phyloP scores from a whole-genome alignment of 2,329 filamentous ascomycete species.

The Exutisphaerella laricina region DNA sequence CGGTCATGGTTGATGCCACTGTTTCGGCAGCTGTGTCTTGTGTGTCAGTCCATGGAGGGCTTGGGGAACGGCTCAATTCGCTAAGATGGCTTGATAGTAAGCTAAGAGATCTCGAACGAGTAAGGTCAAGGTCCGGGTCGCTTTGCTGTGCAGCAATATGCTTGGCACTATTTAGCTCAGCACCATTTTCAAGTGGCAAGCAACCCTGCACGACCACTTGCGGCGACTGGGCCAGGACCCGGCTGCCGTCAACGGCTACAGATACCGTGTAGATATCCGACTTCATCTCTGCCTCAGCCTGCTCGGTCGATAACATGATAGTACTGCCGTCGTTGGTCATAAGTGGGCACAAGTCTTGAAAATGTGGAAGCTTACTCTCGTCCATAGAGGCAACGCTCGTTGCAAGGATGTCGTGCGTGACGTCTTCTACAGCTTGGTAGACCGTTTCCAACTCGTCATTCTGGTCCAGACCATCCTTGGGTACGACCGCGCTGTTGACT shows the following conservation, averaged over 20 bases:
- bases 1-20: too few relatives aligned
- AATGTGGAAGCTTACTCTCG: slow-evolving; percentile 18
- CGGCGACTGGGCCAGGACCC: too few relatives aligned
- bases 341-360: slow-evolving; percentile 8
- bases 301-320: slow-evolving; percentile 4
- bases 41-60: background rate
- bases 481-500: background rate
- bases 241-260: too few relatives aligned
- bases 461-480: slow-evolving; percentile 1
- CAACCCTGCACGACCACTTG: too few relatives aligned
- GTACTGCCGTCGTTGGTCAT: slow-evolving; percentile 13
- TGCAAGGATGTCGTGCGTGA: slow-evolving; percentile 16
- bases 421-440: slow-evolving; percentile 15
- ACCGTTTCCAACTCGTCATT: slow-evolving; percentile 11
- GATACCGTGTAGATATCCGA: slow-evolving; percentile 1
- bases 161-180: background rate
- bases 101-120: background rate
- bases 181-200: background rate
- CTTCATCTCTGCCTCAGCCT: slow-evolving; percentile 3
- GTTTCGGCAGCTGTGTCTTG: background rate
- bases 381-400: slow-evolving; percentile 17
- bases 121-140: too few relatives aligned
- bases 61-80: slow-evolving; percentile 3
- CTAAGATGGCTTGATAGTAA: slow-evolving; percentile 1
- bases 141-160: background rate